Percentiles rank a stretch among this genome's conserved stretches.
Evolutionary conservation across 306 rosid genomes (phyloP).

Genomic region (Canavalia gladiata): DNA sequence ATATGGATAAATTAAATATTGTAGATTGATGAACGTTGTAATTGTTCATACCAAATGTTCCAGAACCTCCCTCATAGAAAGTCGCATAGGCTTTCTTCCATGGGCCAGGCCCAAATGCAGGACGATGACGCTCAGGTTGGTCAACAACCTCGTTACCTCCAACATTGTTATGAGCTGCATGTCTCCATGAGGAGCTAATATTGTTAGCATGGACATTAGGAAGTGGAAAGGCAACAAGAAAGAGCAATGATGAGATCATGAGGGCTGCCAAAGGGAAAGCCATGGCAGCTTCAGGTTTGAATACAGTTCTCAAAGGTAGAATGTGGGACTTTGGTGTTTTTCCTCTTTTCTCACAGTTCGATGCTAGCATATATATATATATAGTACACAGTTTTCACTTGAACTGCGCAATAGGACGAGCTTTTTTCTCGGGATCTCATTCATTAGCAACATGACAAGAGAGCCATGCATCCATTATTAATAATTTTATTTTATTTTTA

Average conservation of each 20-base stretch:
- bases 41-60: constrained; percentile 61
- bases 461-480: constrained; percentile 10
- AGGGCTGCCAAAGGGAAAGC: constrained; percentile 41
- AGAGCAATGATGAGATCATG: constrained; percentile 41
- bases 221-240: constrained; percentile 35
- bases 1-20: neutral
- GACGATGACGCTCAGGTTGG: constrained; percentile 24
- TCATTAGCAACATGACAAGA: constrained; percentile 2
- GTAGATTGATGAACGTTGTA: neutral
- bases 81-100: constrained; percentile 83
- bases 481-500: neutral
- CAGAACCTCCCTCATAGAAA: constrained; percentile 74
- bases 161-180: constrained; percentile 19
- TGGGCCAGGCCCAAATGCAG: constrained; percentile 41
- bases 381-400: neutral
- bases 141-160: neutral
- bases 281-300: constrained; percentile 12
- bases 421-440: constrained; percentile 6
- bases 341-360: constrained; percentile 42
- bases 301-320: neutral
- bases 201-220: constrained; percentile 36
- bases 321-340: constrained; percentile 13
- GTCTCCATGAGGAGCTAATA: constrained; percentile 34
- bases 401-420: neutral
- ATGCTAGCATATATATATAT: neutral